Base-by-base conservation (phyloP, 2,329 filamentous ascomycete species). In the Hypoxylon sp. region DNA sequence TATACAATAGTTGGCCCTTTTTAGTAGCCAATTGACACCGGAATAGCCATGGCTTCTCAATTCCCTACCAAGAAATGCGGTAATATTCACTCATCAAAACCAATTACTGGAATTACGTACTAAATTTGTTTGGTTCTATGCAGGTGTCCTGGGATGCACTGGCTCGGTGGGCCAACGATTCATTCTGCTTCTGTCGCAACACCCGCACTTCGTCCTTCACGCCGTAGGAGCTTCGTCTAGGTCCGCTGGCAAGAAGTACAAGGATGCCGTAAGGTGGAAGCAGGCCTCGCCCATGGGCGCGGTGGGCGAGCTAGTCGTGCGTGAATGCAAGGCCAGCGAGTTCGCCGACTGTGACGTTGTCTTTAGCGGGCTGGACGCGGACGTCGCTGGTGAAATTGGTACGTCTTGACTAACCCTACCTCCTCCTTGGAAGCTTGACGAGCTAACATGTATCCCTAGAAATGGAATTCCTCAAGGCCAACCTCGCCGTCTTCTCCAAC, bases 151-250 rank as follows among this genome's bases (percentile, higher is more conserved):
- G 63, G 94, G 95, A 75, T 93, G 92, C 81, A 98, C 95, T 33
- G 96, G 96, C 78, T 97, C 94, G 37, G 95, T 98, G 13, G 95
- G 95, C 75, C 94, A 97, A 83, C 91, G 96, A 77, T 98, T 98
- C 81, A 96, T 98, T 79, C 90, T 98, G 35, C 89, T 98, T 58
- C 91, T 98, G 70, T 91, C 93, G 48, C 87, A 94, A 60, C 95
- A 98, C 82, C 94, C 95, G 14, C 88, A 92, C 80, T 92, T 98
- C 76, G 89, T 90, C 71, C 90, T 98, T 64, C 92, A 96, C 72
- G 94, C 94, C 66, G 89, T 98, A 54, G 96, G 96, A 71, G 96
- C 96, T 37, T 97, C 94, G 17, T 89, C 93, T 66, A 89, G 93
- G 66, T 97, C 94, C 9, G 94, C 93, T 5, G 94, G 94, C 77